Evolutionary conservation across 805 yeast genomes (phyloP).

Genomic region (Yarrowia sp.): DNA sequence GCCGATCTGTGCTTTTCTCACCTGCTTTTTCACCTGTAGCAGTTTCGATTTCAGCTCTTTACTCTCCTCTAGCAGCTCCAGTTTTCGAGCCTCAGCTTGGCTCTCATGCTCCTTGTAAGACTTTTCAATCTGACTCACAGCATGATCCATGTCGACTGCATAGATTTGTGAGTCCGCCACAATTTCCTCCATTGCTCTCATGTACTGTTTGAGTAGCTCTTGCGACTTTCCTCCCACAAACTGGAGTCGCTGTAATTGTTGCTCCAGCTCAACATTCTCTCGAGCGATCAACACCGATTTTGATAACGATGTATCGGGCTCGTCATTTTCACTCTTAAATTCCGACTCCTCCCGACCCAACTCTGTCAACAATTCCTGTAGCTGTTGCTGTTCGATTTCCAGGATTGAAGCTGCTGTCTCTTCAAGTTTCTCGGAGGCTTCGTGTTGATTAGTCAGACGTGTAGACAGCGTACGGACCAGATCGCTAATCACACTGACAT

Average conservation of each 20-base stretch:
- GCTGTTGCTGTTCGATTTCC: slow-evolving; percentile 5
- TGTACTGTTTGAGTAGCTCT: slow-evolving; percentile 12
- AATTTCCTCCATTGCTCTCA: slow-evolving; percentile 10
- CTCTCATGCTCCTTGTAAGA: slow-evolving; percentile 5
- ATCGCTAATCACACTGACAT: slow-evolving; percentile 5
- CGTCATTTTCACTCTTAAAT: neutral
- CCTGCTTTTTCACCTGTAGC: neutral
- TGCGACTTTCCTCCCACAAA: slow-evolving; percentile 15
- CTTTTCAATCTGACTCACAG: neutral
- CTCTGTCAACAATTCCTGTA: neutral
- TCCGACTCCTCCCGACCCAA: neutral
- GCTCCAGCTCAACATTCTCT: neutral
- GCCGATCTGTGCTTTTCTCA: neutral
- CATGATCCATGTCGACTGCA: slow-evolving; percentile 6
- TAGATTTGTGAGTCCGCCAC: slow-evolving; percentile 3
- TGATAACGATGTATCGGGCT: neutral
- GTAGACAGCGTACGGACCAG: neutral
- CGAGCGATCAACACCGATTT: neutral
- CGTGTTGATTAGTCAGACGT: neutral
- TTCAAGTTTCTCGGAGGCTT: neutral
- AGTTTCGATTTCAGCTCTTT: neutral
- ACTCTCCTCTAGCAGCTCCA: neutral
- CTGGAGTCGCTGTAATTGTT: slow-evolving; percentile 9
- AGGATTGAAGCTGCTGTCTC: neutral
- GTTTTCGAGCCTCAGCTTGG: neutral